Conservation (phyloP, 2,329 filamentous ascomycete species). For the Eutypa lata region DNA sequence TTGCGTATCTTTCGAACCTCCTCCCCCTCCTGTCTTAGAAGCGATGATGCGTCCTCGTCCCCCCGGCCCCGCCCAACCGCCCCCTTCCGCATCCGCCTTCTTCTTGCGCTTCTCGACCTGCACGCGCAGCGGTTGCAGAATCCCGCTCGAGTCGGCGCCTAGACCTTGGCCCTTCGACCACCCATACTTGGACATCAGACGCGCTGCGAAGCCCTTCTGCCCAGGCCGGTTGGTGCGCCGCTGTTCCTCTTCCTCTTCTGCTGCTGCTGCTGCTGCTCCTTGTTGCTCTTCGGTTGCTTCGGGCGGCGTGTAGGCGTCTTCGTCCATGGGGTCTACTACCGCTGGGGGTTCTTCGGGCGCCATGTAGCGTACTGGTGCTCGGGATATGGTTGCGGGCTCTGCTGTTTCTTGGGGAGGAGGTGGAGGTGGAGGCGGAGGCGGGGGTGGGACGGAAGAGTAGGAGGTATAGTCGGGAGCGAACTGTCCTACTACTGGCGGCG, state of each 20-base stretch:
- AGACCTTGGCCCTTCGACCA: constrained; percentile 88
- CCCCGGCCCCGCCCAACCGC: constrained; percentile 68
- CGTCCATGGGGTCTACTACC: constrained; percentile 36
- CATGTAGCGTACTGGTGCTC: constrained; percentile 73
- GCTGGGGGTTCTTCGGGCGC: constrained; percentile 39
- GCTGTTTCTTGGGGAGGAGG: constrained; percentile 29
- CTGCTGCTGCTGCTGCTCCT: not conserved
- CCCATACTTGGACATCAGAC: constrained; percentile 89
- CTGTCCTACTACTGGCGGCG: constrained; percentile 31
- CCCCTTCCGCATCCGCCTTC: constrained; percentile 72
- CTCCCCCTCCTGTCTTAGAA: constrained; percentile 48
- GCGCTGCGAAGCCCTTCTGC: constrained; percentile 79
- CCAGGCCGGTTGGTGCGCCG: constrained; percentile 67
- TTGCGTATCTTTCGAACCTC: no score
- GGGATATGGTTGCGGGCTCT: constrained; percentile 64
- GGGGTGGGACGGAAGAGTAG: constrained; percentile 28
- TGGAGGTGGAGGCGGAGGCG: constrained; percentile 30
- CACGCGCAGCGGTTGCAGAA: constrained; percentile 77
- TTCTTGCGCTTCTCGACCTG: constrained; percentile 85
- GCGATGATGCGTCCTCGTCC: constrained; percentile 79
- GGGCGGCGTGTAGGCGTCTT: constrained; percentile 28
- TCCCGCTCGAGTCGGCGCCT: constrained; percentile 77
- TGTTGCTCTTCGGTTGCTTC: constrained; percentile 8
- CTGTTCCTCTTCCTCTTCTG: constrained; percentile 11
- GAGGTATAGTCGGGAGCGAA: constrained; percentile 17